phyloP scores from a whole-genome alignment of 2,329 filamentous ascomycete species.

The Fusarium nematophilum region DNA sequence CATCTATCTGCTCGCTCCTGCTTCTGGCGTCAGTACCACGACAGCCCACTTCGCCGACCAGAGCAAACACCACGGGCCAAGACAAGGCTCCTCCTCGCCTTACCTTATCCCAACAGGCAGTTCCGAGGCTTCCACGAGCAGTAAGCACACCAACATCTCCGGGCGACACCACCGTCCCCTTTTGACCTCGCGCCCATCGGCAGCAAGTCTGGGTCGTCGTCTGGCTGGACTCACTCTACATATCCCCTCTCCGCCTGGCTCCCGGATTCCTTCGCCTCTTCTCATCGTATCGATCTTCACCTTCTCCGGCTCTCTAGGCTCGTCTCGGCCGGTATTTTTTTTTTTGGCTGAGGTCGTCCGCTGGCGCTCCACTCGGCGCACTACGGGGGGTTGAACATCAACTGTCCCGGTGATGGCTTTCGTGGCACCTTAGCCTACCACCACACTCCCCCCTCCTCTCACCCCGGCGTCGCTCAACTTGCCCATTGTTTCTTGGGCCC shows the following conservation, averaged over 20 bases:
- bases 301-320: constrained; percentile 38
- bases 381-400: constrained; percentile 42
- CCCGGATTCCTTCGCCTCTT: constrained; percentile 35
- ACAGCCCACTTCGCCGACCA: constrained; percentile 32
- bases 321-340: constrained; percentile 35
- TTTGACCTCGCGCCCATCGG: constrained; percentile 25
- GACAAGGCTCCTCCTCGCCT: constrained; percentile 36
- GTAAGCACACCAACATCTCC: constrained; percentile 39
- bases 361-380: constrained; percentile 44
- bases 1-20: constrained; percentile 28
- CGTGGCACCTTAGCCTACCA: constrained; percentile 51
- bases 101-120: constrained; percentile 25
- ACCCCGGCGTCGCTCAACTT: constrained; percentile 46
- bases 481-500: constrained; percentile 43
- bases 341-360: constrained; percentile 36
- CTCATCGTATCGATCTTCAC: constrained; percentile 34
- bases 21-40: constrained; percentile 39
- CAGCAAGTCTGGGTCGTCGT: constrained; percentile 28
- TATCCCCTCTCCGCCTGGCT: constrained; percentile 43
- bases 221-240: constrained; percentile 40
- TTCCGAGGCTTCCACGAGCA: constrained; percentile 29
- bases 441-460: constrained; percentile 47
- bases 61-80: constrained; percentile 25
- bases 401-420: constrained; percentile 48
- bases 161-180: constrained; percentile 10